These are phyloP conservation scores for Aspergillus kassunensis DNA, from an alignment of 495 filamentous ascomycete species.

Conservation along the genomic window DNA sequence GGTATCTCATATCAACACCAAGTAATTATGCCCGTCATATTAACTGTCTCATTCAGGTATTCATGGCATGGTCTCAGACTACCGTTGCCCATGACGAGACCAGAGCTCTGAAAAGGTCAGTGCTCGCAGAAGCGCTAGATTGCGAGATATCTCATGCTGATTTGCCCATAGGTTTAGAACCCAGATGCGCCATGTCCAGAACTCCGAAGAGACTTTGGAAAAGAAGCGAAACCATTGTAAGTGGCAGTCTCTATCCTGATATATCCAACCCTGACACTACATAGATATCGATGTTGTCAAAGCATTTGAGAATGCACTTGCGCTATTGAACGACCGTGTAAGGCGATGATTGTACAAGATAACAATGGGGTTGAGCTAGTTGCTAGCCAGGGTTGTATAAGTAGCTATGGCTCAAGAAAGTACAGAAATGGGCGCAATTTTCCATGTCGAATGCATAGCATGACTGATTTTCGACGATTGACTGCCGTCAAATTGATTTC, in stretches of 20 bases:
- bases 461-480: too few species aligned
- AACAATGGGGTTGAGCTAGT: not conserved
- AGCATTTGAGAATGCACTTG: conserved; percentile 75
- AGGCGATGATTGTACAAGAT: conserved; percentile 11
- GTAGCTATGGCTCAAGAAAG: too few species aligned
- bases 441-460: too few species aligned
- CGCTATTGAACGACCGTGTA: conserved; percentile 51
- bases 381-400: not conserved
- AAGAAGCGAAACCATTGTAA: conserved; percentile 73
- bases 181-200: conserved; percentile 66
- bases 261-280: conserved; percentile 1
- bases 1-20: conserved; percentile 32
- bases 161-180: conserved; percentile 60
- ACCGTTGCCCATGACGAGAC: conserved; percentile 64
- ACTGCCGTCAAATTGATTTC: too few species aligned
- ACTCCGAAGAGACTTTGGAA: conserved; percentile 61
- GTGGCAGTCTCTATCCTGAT: conserved; percentile 18
- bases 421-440: too few species aligned
- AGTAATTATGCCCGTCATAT: not conserved
- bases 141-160: not conserved
- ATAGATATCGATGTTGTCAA: conserved; percentile 71
- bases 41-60: conserved; percentile 47
- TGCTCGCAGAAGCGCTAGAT: too few species aligned
- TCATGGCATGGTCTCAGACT: conserved; percentile 65
- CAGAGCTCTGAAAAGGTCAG: conserved; percentile 62